phyloP scores from a whole-genome alignment of 1,139 yeast species.

The Debaryomyces sp. region DNA sequence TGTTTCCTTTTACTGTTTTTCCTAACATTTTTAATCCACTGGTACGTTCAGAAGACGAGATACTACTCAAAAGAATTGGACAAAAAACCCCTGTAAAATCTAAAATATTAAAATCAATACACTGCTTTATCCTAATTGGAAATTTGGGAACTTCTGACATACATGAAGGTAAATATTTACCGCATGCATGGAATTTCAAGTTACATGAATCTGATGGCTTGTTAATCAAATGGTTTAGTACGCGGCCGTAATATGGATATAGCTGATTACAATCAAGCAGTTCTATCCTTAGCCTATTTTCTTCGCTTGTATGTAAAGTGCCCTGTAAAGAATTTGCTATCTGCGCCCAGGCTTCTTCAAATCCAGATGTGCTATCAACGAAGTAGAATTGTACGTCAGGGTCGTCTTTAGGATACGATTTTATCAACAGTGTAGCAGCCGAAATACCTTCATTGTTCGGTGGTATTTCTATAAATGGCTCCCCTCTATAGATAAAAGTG shows the following conservation, averaged over 20 bases:
- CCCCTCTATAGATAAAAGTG: slow-evolving; percentile 54
- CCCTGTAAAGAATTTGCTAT: slow-evolving; percentile 35
- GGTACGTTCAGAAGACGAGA: slow-evolving; percentile 18
- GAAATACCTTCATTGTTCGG: slow-evolving; percentile 47
- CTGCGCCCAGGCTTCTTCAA: slow-evolving; percentile 57
- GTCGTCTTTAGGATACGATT: slow-evolving; percentile 45
- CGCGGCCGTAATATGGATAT: not conserved
- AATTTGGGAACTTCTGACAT: slow-evolving; percentile 12
- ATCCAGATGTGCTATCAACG: slow-evolving; percentile 50
- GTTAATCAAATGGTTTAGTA: not conserved
- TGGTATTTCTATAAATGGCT: slow-evolving; percentile 49
- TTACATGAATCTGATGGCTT: not conserved
- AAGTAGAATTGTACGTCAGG: slow-evolving; percentile 44
- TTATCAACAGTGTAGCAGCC: slow-evolving; percentile 33
- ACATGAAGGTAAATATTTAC: slow-evolving; percentile 17
- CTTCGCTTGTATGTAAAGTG: slow-evolving; percentile 33
- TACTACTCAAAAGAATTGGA: slow-evolving; percentile 24
- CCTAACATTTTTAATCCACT: slow-evolving; percentile 17
- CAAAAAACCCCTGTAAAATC: slow-evolving; percentile 33
- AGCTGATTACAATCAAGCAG: not conserved
- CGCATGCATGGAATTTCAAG: slow-evolving; percentile 33
- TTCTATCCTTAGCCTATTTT: slow-evolving; percentile 22
- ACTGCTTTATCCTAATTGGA: slow-evolving; percentile 35
- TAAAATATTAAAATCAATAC: slow-evolving; percentile 42
- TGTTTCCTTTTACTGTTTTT: slow-evolving; percentile 26